Conservation (phyloP, 164 flowering plant genomes). For the Akebia trifoliata region DNA sequence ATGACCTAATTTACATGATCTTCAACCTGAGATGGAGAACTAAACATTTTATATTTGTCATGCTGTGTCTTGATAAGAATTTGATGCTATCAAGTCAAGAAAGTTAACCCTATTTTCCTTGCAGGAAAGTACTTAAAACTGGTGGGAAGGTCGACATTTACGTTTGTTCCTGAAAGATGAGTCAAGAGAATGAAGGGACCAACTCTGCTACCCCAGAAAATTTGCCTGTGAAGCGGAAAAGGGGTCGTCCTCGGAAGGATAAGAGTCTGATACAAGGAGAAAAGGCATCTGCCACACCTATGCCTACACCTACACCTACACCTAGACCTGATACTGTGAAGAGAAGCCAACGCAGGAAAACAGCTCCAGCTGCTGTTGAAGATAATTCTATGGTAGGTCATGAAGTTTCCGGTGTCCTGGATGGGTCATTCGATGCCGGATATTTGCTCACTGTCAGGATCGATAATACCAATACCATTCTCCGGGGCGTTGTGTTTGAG, state of each 20-base stretch:
- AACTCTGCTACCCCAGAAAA: constrained; percentile 27
- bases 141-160: not conserved
- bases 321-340: too few relatives aligned
- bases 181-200: constrained; percentile 35
- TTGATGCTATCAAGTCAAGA: not conserved
- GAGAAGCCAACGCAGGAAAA: not conserved
- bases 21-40: not conserved
- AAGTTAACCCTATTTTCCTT: not conserved
- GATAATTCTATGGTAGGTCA: constrained; percentile 55
- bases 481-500: constrained; percentile 84
- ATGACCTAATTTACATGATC: not conserved
- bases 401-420: constrained; percentile 67
- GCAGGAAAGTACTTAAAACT: constrained; percentile 4
- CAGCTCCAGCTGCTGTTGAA: constrained; percentile 7
- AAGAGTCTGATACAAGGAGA: constrained; percentile 6
- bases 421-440: constrained; percentile 81
- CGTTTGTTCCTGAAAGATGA: constrained; percentile 30
- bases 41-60: not conserved
- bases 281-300: constrained; percentile 6
- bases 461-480: constrained; percentile 47
- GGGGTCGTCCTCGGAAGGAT: constrained; percentile 78
- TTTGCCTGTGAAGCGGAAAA: constrained; percentile 47
- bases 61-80: not conserved
- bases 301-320: not conserved
- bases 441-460: constrained; percentile 71